Base-by-base conservation (phyloP, 768 basidiomycete genomes). In the Termitomyces eurrhizus region DNA sequence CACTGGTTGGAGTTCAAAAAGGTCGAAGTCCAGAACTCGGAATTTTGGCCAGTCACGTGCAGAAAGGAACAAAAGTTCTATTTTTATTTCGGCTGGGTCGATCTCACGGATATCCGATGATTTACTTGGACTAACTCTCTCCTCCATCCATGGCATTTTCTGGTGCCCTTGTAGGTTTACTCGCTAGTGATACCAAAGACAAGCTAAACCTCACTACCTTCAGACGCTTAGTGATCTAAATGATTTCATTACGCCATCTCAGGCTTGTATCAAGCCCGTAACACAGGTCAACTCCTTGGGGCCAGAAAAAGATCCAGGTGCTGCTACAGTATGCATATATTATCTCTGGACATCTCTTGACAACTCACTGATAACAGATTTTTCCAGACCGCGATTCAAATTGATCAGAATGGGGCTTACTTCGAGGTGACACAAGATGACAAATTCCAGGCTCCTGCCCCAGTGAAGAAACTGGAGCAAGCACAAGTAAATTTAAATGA, bases 401-500 rank as follows among this genome's bases (percentile, higher is more conserved):
- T 99, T 35, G 97, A 98, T 72, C 79, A 86, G 16, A 80, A 76
- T 56, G 94, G 94, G 61, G 79, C 84, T 29, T 99, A 99, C 75
- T 96, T 93, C 67, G 95, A 97, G 72, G 87, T 95, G 9, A 69
- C 82, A 8, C 65, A 75, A 14, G 73, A 71, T 26, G 68, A 66
- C 29, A 53, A 66, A 41, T 14, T 60, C 13, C 37, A 63, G 57
- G 11, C 56, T 56, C 33, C 62, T 60, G 62, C 59, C 29, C 65
- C 66, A 36, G 72, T 73, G 36, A 80, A 79, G 72, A 95, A 92
- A 73, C 80, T 99, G 12, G 84, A 93, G 67, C 93, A 93, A 66
- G 97, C 97, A 2, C 91, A 98, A 72, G 93, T 99, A 65, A 98
- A 88, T 70, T 74, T 99, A 67, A 98, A 97, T 65, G 97, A 99